Evolutionary conservation across 2,329 filamentous ascomycete genomes (phyloP).

Genomic region (Fusarium kyushuense): DNA sequence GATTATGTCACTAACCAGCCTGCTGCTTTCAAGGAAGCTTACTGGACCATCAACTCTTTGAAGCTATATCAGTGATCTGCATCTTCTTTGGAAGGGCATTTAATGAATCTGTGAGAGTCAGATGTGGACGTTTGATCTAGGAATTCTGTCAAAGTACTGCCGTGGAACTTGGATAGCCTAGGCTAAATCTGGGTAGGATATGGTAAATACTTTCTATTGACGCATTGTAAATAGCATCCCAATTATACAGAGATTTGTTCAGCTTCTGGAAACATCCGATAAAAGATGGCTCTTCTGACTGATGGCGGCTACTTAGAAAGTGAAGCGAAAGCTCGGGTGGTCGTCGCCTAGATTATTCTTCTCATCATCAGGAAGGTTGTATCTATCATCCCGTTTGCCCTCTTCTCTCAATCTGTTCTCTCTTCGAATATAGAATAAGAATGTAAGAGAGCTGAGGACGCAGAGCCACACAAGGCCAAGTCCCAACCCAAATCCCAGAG

Average conservation of each 20-base stretch:
- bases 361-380: background rate
- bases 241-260: accelerated
- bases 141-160: background rate
- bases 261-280: background rate
- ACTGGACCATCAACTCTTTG: slow-evolving; percentile 20
- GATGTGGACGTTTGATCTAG: background rate
- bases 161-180: background rate
- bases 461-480: background rate
- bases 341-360: background rate
- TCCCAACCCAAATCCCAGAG: background rate
- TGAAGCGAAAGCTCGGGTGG: background rate
- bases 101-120: background rate
- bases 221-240: background rate
- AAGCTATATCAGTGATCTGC: slow-evolving; percentile 16
- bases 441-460: background rate
- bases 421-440: background rate
- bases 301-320: background rate
- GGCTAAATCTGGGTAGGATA: background rate
- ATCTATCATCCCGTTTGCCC: background rate
- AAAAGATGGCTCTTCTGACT: background rate
- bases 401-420: background rate
- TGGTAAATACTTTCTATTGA: background rate
- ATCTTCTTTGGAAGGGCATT: background rate
- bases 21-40: slow-evolving; percentile 13
- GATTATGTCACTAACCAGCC: slow-evolving; percentile 20